Evolutionary conservation across 345 rosid genomes (phyloP).

Genomic region (Melastoma malabathricum): DNA sequence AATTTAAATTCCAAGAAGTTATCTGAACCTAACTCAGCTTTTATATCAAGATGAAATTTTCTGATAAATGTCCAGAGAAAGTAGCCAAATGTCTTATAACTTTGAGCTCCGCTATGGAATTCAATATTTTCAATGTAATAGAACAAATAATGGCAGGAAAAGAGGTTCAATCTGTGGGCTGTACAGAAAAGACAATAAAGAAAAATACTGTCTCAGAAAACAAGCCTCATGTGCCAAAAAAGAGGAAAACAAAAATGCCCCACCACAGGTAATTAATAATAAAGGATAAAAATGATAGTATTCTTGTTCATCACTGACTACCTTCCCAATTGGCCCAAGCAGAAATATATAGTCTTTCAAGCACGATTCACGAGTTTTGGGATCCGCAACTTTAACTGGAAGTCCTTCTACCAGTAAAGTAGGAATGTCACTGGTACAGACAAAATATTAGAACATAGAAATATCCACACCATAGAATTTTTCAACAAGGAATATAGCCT

Average conservation of each 20-base stretch:
- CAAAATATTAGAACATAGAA: background rate
- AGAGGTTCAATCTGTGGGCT: background rate
- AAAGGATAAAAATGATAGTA: background rate
- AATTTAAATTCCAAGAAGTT: too few species aligned
- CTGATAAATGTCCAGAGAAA: too few species aligned
- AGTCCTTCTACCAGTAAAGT: constrained; percentile 46
- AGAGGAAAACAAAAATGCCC: background rate
- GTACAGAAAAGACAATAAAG: background rate
- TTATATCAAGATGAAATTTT: too few species aligned
- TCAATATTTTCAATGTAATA: background rate
- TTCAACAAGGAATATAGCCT: too few species aligned
- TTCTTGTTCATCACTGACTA: constrained; percentile 12
- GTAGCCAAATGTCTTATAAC: too few species aligned
- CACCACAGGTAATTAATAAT: background rate
- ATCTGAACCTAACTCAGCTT: too few species aligned
- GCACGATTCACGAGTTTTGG: constrained; percentile 50
- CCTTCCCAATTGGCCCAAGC: constrained; percentile 43
- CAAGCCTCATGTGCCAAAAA: background rate
- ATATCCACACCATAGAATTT: too few species aligned
- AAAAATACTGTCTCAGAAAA: background rate
- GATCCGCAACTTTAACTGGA: constrained; percentile 46
- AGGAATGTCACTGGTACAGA: constrained; percentile 37
- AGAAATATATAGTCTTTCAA: constrained; percentile 55
- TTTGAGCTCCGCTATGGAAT: too few species aligned
- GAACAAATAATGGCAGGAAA: constrained; percentile 2